Base-by-base conservation (phyloP, 257 asterid species). In the Plantago elongata region DNA sequence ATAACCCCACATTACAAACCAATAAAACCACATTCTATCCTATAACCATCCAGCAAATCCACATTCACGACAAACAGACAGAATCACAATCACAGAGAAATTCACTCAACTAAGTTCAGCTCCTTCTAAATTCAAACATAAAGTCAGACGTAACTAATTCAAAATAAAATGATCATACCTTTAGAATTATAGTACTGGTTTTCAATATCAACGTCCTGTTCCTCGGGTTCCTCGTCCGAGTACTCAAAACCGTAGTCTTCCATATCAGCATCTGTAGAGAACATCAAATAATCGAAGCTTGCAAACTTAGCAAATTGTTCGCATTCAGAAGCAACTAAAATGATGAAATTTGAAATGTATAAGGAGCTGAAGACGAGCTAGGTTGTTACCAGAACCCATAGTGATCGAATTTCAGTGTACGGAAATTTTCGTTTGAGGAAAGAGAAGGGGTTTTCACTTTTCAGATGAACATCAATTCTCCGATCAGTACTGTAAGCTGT, bases 161-260 rank as follows among this genome's bases (percentile, higher is more conserved):
- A 73, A 30, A 27, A 60, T 18, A 51, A 5, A 55, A 13, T 5
- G 5, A 55, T 1, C 14, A 52, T 57, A 84, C 99, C 97, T 77
- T 93, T 93, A 15, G 99, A 87, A 75, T 93, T 93, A 77, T 93
- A 93, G 69, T 93, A 93, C 72, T 93, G 96, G 55, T 93, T 93
- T 75, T 93, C 99, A 45, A 93, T 93, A 70, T 93, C 99, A 67
- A 89, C 96, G 74, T 93, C 95, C 75, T 89, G 96, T 62, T 93
- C 99, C 70, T 89, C 97, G 3, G 94, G 97, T 71, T 93, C 99
- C 66, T 93, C 99, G 55, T 93, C 97, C 2, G 97, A 93, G 79
- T 93, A 93, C 83, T 93, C 97, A 63, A 93, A 93, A 42, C 97
- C 99, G 65, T 89, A 93, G 63, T 93, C 97, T 78, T 93, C 99